These are phyloP conservation scores for Eremothecium coryli DNA, from an alignment of 1,139 yeast genomes.

Conservation along the genomic window DNA sequence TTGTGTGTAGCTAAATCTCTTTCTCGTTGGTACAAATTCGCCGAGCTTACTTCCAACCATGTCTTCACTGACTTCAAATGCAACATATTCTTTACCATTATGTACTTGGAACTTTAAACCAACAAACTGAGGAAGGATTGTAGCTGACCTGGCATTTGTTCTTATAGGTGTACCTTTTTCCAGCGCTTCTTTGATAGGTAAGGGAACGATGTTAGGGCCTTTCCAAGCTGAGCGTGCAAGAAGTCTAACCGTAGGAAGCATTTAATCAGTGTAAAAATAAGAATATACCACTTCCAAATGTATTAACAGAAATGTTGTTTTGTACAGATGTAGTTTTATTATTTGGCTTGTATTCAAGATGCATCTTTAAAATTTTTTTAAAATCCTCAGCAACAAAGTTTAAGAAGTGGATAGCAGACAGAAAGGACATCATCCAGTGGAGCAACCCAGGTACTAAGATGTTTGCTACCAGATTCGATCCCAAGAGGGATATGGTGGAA, in stretches of 20 bases:
- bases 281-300: no score
- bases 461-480: constrained; percentile 62
- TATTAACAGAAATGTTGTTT: no score
- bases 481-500: constrained; percentile 28
- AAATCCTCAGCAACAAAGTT: no score
- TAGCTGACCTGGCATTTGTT: constrained; percentile 90
- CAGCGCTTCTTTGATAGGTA: constrained; percentile 80
- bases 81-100: constrained; percentile 91
- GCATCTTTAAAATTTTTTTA: no score
- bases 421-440: no score
- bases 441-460: constrained; percentile 26
- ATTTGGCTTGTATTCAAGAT: no score
- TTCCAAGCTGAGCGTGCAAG: constrained; percentile 30
- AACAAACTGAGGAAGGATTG: constrained; percentile 89
- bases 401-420: no score
- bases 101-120: constrained; percentile 91
- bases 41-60: constrained; percentile 98
- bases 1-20: constrained; percentile 75
- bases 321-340: no score
- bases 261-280: constrained; percentile 3
- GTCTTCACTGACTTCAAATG: constrained; percentile 78
- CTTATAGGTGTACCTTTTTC: constrained; percentile 77
- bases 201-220: constrained; percentile 91
- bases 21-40: constrained; percentile 89
- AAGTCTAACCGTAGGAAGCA: constrained; percentile 16